Evolutionary conservation across 2,329 filamentous ascomycete species (phyloP), one percentile per base, ranked within the genome.

Genomic region (Dactylella cylindrospora): DNA sequence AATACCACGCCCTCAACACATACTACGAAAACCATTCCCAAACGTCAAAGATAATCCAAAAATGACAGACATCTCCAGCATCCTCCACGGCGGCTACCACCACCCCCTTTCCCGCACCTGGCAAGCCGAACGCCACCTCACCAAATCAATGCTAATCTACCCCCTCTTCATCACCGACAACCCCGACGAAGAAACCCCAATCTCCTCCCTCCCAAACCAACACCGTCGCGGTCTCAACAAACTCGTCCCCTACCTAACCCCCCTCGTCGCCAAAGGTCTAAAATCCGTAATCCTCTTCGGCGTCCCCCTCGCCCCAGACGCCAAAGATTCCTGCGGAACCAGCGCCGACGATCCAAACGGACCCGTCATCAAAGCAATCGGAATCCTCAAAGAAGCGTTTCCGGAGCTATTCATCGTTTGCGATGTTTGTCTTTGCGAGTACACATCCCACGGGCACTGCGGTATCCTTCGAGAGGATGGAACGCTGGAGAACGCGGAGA

Each of bases 61-160:
- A 45, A 68, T 68, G 67, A 61, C 66, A 2, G 86, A 90, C 69
- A 90, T 93, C 67, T 85, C 84, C 10, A 90, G 86, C 73, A 87
- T 91, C 74, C 79, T 91, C 33, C 88, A 93, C 70, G 85, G 86
- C 47, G 88, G 88, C 57, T 91, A 91, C 74, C 84, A 83, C 69
- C 87, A 93, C 69, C 86, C 88, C 39, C 78, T 93, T 52, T 84
- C 85, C 54, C 80, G 88, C 67, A 80, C 84, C 68, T 93, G 88
- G 88, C 88, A 93, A 73, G 84, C 86, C 26, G 87, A 91, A 76
- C 80, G 86, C 67, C 87, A 91, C 75, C 78, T 93, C 72, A 91
- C 88, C 65, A 91, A 91, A 89, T 93, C 90, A 29, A 97, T 97
- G 93, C 85, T 98, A 70, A 96, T 98, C 70, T 97, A 94, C 75